Base-by-base conservation (phyloP, 768 basidiomycete genomes). In the Porphyrellus cyaneotinctus region DNA sequence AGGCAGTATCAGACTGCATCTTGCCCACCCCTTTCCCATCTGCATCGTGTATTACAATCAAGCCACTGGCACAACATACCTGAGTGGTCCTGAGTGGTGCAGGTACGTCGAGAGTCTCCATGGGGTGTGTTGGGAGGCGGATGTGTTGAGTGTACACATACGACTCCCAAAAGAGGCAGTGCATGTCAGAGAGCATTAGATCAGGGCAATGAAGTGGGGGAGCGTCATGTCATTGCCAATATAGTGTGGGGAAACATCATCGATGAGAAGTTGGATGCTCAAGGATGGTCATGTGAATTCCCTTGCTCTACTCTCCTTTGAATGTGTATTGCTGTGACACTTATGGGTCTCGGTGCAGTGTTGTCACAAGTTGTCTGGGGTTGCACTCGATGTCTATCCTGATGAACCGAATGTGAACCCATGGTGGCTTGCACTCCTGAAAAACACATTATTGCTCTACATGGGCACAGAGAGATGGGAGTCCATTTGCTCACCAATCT, bases 381-480 rank as follows among this genome's bases (percentile, higher is more conserved):
- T 88, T 20, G 92, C 91, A 13, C 73, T 95, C 32, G 91, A 95
- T 62, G 92, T 94, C 18, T 93, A 77, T 69, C 91, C 91, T 6
- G 78, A 93, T 70, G 91, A 93, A 63, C 91, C 93, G 1, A 68
- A 78, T 36, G 83, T 92, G 36, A 87, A 92, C 60, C 85, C 88
- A 3, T 80, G 85, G 28, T 72, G 95, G 32, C 75, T 93, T 47
- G 79, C 82, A 28, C 88, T 91, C 69, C 83, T 87, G 18, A 83
- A 92, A 56, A 84, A 91, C 56, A 86, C 84, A 35, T 73, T 97
- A 7, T 77, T 97, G n/a, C 94, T 94, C 1, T 95, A 95, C 68
- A 85, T 95, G 84, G 95, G 94, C 8, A 93, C 91, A 0, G 85
- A 90, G 67, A 93, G 65, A 93, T 93, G 91, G 91, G 93, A 71